Conservation (phyloP, 148 eudicot genomes). For the Camellia lanceoleosa region DNA sequence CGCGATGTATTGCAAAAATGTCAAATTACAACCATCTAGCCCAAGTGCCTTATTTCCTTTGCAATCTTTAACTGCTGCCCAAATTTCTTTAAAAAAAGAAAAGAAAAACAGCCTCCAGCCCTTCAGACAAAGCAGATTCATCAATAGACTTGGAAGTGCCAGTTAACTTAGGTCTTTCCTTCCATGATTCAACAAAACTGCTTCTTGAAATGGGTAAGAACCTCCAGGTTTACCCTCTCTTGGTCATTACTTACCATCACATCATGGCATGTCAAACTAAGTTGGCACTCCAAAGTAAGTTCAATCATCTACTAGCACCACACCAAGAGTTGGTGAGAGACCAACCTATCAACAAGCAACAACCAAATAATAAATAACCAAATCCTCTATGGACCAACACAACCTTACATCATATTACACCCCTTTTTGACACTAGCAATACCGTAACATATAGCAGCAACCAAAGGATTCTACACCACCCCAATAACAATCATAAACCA, state of each 20-base stretch:
- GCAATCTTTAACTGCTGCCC: neutral
- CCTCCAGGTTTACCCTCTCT: neutral
- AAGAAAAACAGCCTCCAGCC: neutral
- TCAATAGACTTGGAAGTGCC: neutral
- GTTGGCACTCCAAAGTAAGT: neutral
- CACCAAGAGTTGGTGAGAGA: neutral
- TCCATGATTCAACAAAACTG: neutral
- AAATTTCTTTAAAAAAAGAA: neutral
- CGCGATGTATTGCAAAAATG: too few species aligned
- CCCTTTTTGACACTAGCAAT: neutral
- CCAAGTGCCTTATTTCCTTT: too few species aligned
- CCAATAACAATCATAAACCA: neutral
- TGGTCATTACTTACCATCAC: too few species aligned
- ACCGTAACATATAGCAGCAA: neutral
- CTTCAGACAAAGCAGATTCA: neutral
- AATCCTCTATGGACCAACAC: neutral
- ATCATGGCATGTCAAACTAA: neutral
- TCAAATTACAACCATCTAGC: too few species aligned
- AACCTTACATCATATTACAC: neutral
- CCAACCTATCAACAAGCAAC: neutral
- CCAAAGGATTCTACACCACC: neutral
- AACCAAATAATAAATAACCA: too few species aligned
- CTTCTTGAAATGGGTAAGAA: neutral
- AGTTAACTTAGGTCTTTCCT: neutral
- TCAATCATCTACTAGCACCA: too few species aligned